Evolutionary conservation across 225 moss, liverwort and hornwort species (phyloP).

Genomic region (Pleurozium schreberi): DNA sequence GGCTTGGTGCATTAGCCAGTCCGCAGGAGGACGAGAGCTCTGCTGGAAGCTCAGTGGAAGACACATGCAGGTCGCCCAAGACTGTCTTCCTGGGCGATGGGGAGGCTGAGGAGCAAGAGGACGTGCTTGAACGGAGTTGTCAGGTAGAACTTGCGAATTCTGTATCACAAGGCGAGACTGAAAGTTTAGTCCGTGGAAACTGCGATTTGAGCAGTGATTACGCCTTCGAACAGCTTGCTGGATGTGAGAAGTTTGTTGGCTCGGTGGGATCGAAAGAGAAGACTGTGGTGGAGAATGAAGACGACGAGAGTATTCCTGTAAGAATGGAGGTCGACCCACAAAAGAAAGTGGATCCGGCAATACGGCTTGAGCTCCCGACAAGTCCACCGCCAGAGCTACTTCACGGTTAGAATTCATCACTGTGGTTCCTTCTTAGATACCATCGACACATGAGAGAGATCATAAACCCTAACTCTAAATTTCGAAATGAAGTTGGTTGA

Average conservation of each 20-base stretch:
- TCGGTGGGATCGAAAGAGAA: neutral
- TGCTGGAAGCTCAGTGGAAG: constrained; percentile 14
- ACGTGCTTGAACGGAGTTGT: neutral
- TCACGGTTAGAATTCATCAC: constrained; percentile 4
- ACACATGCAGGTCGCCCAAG: constrained; percentile 27
- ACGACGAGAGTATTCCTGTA: neutral
- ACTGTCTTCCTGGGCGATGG: neutral
- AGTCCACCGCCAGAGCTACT: constrained; percentile 21
- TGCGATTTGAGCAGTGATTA: neutral
- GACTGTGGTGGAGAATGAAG: neutral
- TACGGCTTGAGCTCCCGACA: constrained; percentile 15
- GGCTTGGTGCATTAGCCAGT: constrained; percentile 30
- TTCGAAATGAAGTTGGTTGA: neutral
- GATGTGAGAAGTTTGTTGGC: neutral
- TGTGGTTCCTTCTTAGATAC: neutral
- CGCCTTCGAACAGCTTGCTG: neutral
- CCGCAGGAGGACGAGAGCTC: constrained; percentile 1
- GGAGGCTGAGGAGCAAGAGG: neutral
- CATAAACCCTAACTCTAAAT: neutral
- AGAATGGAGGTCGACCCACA: neutral
- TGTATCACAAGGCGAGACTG: neutral
- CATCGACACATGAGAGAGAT: neutral
- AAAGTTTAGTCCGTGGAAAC: neutral
- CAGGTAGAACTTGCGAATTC: neutral
- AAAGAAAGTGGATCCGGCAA: neutral